phyloP scores from a whole-genome alignment of 345 rosid genomes.

The Raphanus sativus region DNA sequence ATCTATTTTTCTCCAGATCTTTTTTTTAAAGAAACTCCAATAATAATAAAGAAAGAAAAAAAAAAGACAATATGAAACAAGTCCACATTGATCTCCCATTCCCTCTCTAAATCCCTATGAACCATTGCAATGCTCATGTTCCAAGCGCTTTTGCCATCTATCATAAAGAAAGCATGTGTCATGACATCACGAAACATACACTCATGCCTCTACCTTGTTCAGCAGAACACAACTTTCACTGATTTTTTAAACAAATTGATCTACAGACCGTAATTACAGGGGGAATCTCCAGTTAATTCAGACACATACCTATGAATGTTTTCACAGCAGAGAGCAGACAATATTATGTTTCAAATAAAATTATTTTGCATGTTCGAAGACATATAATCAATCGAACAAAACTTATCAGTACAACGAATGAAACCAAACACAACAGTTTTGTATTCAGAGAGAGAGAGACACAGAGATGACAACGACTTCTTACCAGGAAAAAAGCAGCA shows the following conservation, averaged over 20 bases:
- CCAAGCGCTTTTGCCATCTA: slow-evolving; percentile 91
- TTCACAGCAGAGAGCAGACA: not conserved
- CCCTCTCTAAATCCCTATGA: slow-evolving; percentile 91
- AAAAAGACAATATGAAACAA: slow-evolving; percentile 54
- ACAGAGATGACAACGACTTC: not conserved
- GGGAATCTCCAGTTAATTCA: not conserved
- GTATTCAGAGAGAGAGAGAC: not conserved
- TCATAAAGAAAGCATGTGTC: slow-evolving; percentile 94
- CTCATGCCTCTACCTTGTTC: slow-evolving; percentile 59
- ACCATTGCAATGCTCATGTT: slow-evolving; percentile 89
- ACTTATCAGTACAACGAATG: too few species aligned
- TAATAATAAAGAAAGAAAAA: slow-evolving; percentile 34
- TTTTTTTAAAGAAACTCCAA: slow-evolving; percentile 69
- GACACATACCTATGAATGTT: not conserved
- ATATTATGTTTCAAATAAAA: not conserved
- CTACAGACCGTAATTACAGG: not conserved
- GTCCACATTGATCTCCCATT: slow-evolving; percentile 71
- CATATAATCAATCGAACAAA: not conserved
- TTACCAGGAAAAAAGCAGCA: not conserved
- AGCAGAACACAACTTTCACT: not conserved
- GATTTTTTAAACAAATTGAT: not conserved
- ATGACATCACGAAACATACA: slow-evolving; percentile 63
- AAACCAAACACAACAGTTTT: too few species aligned
- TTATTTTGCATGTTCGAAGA: not conserved
- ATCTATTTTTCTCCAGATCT: slow-evolving; percentile 52